Percentiles rank a stretch among this genome's conserved stretches.
Conservation (phyloP, 2,329 filamentous ascomycete species). For the Akanthomyces dipterigenus region DNA sequence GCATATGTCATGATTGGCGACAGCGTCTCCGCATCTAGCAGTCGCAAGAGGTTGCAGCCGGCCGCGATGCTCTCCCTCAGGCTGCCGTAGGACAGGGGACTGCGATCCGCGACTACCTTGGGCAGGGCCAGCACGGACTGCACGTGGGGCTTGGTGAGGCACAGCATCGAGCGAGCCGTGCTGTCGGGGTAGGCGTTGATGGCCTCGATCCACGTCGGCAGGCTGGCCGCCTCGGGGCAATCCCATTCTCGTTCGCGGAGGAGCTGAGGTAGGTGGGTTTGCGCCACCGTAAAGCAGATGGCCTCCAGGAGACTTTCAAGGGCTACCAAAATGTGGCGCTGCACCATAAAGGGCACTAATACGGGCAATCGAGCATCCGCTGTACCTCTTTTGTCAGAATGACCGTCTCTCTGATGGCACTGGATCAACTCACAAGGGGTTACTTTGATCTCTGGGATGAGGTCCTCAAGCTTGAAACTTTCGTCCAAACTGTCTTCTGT, state of each 20-base stretch:
- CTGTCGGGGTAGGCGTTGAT: neutral
- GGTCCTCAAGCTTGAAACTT: too few species aligned
- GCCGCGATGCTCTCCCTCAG: neutral
- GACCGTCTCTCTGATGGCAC: too few species aligned
- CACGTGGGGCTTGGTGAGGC: neutral
- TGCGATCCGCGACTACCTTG: neutral
- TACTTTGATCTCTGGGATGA: too few species aligned
- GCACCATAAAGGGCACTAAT: neutral
- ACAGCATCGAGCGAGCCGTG: neutral
- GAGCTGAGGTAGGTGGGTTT: neutral
- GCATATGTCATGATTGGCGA: neutral
- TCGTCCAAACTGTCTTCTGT: too few species aligned
- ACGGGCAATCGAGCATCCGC: neutral
- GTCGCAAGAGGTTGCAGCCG: neutral
- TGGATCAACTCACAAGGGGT: neutral
- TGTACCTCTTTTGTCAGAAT: neutral
- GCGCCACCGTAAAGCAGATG: neutral
- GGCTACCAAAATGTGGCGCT: neutral
- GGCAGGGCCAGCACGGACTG: neutral
- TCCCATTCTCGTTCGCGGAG: neutral
- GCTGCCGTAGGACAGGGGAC: neutral
- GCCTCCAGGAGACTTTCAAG: neutral
- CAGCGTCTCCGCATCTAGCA: neutral
- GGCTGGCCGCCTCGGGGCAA: neutral
- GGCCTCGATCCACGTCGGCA: neutral